Evolutionary conservation across 345 rosid species (phyloP), one percentile per base, ranked within the genome.

Genomic region (Rhodomyrtus tomentosa): DNA sequence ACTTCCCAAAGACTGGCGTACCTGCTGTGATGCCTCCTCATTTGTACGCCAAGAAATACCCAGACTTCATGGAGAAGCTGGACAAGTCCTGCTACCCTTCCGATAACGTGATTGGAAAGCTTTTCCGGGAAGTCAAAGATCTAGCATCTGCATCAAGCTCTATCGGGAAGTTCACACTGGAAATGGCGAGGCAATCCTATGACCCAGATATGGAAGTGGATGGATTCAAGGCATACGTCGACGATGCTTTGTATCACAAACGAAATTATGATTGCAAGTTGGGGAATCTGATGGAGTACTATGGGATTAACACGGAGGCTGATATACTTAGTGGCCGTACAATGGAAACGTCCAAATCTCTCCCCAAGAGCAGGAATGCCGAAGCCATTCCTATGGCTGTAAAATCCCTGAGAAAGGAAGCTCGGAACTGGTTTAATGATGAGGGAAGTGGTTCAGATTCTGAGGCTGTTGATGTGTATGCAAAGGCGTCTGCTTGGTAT

Each of bases 401-500:
- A 15, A 89, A 86, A 84, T 82, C 95, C 72, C 81, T 92, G 81
- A 90, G 89, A 81, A 91, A 92, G 86, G 93, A 92, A 89, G 93
- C 91, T 8, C 85, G 90, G 87, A 52, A 81, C 12, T 91, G 93
- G 93, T 91, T 92, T 86, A 83, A 88, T 32, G 89, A 88, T 59
- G 83, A 90, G 89, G 73, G 73, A 59, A 59, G 73, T 29, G 73
- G 40, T 59, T 59, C 73, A 29, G 40, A 88, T 83, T 80, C 81
- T 29, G 86, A 74, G n/a, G 83, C 50, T 20, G 88, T 81, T 22
- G 88, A 90, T 59, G 85, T 51, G 27, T 83, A 87, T n/a, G 93
- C 95, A 27, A 93, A 91, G 87, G 95, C 98, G 4, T 94, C 98
- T 1, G 97, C 98, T 32, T 95, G 97, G 97, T 95, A 95, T 87